These are phyloP conservation scores for Vitis hybrid DNA, from an alignment of 177 flowering plant species.

Conservation along the genomic window DNA sequence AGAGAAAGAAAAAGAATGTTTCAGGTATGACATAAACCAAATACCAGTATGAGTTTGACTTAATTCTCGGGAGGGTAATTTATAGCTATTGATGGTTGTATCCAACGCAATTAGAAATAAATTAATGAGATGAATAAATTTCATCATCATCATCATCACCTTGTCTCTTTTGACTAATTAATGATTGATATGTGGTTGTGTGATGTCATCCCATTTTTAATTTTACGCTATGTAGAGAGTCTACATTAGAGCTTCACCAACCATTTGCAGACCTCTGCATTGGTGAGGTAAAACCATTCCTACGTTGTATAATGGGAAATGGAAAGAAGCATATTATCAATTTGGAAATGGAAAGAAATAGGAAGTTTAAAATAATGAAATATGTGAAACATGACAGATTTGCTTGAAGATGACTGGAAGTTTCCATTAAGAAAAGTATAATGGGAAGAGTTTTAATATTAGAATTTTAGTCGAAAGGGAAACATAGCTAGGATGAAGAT, in stretches of 20 bases:
- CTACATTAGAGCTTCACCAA: conserved; percentile 23
- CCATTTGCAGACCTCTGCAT: conserved; percentile 25
- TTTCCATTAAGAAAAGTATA: no score
- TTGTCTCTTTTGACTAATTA: not conserved
- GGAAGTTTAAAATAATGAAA: no score
- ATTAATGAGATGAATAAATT: conserved; percentile 9
- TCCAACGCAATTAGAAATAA: conserved; percentile 4
- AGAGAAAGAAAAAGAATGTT: not conserved
- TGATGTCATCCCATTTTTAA: conserved; percentile 14
- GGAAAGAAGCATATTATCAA: no score
- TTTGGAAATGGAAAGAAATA: no score
- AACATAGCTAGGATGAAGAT: no score
- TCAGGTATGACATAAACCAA: conserved; percentile 28
- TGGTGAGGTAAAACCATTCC: conserved; percentile 17
- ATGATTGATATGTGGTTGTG: not conserved
- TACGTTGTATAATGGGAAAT: no score
- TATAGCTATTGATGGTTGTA: conserved; percentile 4
- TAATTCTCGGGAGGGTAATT: conserved; percentile 6
- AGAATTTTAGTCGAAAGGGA: no score
- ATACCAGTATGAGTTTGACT: conserved; percentile 11
- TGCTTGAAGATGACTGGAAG: no score
- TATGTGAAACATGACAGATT: no score
- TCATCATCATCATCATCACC: not conserved
- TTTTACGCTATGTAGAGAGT: conserved; percentile 29
- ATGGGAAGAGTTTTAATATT: no score